These are phyloP conservation scores for Aspergillaceae sp. DNA, from an alignment of 2,329 filamentous ascomycete genomes.

Conservation along the genomic window DNA sequence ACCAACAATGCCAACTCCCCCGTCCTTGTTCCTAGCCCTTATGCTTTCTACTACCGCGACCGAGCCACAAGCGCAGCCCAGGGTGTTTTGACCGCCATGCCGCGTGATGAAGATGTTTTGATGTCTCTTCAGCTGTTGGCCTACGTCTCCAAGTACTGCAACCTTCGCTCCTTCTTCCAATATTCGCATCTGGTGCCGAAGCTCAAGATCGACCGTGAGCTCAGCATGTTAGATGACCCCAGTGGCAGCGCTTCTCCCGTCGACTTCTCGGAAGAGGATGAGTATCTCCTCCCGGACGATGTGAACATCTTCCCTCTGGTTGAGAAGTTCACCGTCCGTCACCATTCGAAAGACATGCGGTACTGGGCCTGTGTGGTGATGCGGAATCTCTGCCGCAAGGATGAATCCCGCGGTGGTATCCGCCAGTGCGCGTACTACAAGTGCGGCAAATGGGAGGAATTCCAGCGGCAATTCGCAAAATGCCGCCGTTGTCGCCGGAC, in stretches of 20 bases:
- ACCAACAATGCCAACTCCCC: conserved; percentile 61
- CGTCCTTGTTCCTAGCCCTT: conserved; percentile 59
- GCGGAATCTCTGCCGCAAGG: conserved; percentile 96
- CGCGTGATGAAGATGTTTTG: conserved; percentile 90
- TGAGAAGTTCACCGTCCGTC: conserved; percentile 94
- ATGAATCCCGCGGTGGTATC: conserved; percentile 88
- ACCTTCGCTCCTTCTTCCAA: conserved; percentile 90
- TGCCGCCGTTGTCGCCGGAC: conserved; percentile 91
- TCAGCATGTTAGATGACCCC: conserved; percentile 63
- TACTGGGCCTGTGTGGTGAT: conserved; percentile 99
- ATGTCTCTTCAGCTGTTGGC: conserved; percentile 96
- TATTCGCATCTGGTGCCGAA: conserved; percentile 86
- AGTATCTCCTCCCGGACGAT: conserved; percentile 86
- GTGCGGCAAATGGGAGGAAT: conserved; percentile 98
- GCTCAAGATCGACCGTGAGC: conserved; percentile 79
- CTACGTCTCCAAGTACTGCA: conserved; percentile 98
- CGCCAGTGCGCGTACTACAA: conserved; percentile 96
- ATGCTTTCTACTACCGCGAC: conserved; percentile 72
- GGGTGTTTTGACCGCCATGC: conserved; percentile 80
- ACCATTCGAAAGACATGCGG: conserved; percentile 95
- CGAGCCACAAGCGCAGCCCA: conserved; percentile 59
- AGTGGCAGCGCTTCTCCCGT: conserved; percentile 42
- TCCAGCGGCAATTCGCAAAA: conserved; percentile 92
- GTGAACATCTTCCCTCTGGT: conserved; percentile 98
- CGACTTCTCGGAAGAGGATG: conserved; percentile 54